Conservation (phyloP, 495 filamentous ascomycete genomes). For the Penicillium robsamsonii region DNA sequence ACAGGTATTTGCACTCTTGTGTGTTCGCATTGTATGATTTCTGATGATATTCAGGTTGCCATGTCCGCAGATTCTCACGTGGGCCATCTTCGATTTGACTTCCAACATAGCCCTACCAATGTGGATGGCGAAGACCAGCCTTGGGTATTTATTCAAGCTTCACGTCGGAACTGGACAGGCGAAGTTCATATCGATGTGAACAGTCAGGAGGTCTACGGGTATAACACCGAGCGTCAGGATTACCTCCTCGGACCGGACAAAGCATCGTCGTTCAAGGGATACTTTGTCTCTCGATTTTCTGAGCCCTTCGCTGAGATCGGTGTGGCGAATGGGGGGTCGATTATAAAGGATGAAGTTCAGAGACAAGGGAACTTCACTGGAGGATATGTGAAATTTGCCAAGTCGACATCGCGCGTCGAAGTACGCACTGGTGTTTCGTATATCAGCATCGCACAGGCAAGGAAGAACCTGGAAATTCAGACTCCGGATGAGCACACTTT, state of each 20-base stretch:
- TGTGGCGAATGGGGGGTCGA: slow-evolving; percentile 16
- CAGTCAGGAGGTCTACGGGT: slow-evolving; percentile 21
- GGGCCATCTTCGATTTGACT: slow-evolving; percentile 27
- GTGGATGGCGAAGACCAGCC: slow-evolving; percentile 3
- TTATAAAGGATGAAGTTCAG: not conserved
- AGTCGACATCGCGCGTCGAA: slow-evolving; percentile 17
- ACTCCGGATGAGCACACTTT: slow-evolving; percentile 17
- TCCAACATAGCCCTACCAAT: not conserved
- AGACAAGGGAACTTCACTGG: slow-evolving; percentile 26
- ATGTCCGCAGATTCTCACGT: slow-evolving; percentile 26
- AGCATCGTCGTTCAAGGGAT: slow-evolving; percentile 26
- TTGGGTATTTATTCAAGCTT: slow-evolving; percentile 27
- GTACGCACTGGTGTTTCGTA: slow-evolving; percentile 30
- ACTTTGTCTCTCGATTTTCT: slow-evolving; percentile 29
- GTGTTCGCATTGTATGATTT: not conserved
- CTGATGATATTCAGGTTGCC: slow-evolving; percentile 12
- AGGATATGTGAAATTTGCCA: slow-evolving; percentile 25
- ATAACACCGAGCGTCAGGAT: slow-evolving; percentile 31
- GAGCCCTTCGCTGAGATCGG: slow-evolving; percentile 20
- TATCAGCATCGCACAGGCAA: slow-evolving; percentile 28
- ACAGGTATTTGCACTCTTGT: slow-evolving; percentile 6
- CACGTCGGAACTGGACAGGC: slow-evolving; percentile 29
- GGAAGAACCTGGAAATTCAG: slow-evolving; percentile 24
- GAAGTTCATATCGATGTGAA: slow-evolving; percentile 24
- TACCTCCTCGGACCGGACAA: slow-evolving; percentile 29